Conservation (phyloP, 306 rosid genomes). For the Cicer bijugum region DNA sequence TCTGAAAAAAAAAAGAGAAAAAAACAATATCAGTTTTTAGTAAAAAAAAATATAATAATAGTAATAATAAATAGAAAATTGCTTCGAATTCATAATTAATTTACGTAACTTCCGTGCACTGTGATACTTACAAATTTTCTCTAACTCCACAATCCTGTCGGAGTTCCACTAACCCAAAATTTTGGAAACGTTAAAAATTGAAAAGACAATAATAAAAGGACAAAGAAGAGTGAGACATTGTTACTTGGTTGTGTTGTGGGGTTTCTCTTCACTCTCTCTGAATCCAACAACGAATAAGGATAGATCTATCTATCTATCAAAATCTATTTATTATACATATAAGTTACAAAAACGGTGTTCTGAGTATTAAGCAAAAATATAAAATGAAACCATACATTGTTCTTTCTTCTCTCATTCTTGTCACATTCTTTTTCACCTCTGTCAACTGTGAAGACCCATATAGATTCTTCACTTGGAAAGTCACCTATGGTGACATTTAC, state of each 20-base stretch:
- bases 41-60: no score
- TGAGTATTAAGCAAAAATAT: constrained; percentile 23
- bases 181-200: not conserved
- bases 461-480: constrained; percentile 79
- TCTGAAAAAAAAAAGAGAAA: no score
- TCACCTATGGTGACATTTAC: constrained; percentile 84
- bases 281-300: not conserved
- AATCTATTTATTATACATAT: not conserved
- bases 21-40: no score
- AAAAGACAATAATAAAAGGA: not conserved
- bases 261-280: constrained; percentile 9
- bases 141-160: constrained; percentile 20
- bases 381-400: constrained; percentile 42
- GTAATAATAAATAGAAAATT: not conserved
- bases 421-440: constrained; percentile 43
- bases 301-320: not conserved
- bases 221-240: constrained; percentile 32
- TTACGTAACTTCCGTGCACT: not conserved
- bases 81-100: not conserved
- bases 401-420: constrained; percentile 45
- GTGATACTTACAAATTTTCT: constrained; percentile 1
- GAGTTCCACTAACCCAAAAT: not conserved
- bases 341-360: not conserved
- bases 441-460: constrained; percentile 82
- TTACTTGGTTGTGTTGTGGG: not conserved